Percentiles rank a stretch among this genome's conserved stretches.
Evolutionary conservation across 331 rosid species (phyloP).

Genomic region (Pyrus hybrid): DNA sequence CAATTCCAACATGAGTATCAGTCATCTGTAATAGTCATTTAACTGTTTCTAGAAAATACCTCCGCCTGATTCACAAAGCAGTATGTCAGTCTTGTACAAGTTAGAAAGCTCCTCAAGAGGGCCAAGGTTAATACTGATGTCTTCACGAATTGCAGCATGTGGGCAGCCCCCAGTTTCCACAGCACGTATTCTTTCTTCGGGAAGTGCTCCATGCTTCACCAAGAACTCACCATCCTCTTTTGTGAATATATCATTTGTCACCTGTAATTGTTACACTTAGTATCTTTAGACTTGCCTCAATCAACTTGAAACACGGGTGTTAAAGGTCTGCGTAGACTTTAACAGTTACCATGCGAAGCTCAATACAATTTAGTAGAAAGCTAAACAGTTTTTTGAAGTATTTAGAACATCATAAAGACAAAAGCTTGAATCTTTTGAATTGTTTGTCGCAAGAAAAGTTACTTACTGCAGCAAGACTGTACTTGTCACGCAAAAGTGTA

Average conservation of each 20-base stretch:
- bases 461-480: constrained; percentile 96
- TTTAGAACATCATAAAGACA: not conserved
- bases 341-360: not conserved
- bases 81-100: constrained; percentile 65
- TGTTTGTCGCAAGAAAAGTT: no score
- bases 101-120: constrained; percentile 92
- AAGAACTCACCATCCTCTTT: constrained; percentile 96
- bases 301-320: not conserved
- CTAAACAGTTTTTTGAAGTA: no score
- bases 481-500: constrained; percentile 56
- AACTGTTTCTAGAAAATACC: constrained; percentile 29
- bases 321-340: not conserved
- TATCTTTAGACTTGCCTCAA: not conserved
- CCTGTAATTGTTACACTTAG: constrained; percentile 26
- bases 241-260: constrained; percentile 93
- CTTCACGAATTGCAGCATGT: constrained; percentile 92
- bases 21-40: not conserved
- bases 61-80: constrained; percentile 99
- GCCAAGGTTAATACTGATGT: constrained; percentile 95
- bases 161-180: constrained; percentile 99
- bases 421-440: not conserved
- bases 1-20: not conserved
- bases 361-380: not conserved
- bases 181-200: constrained; percentile 90
- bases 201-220: constrained; percentile 88